These are phyloP conservation scores for Cladophialophora bantiana DNA, from an alignment of 2,329 filamentous ascomycete genomes.

Conservation along the genomic window DNA sequence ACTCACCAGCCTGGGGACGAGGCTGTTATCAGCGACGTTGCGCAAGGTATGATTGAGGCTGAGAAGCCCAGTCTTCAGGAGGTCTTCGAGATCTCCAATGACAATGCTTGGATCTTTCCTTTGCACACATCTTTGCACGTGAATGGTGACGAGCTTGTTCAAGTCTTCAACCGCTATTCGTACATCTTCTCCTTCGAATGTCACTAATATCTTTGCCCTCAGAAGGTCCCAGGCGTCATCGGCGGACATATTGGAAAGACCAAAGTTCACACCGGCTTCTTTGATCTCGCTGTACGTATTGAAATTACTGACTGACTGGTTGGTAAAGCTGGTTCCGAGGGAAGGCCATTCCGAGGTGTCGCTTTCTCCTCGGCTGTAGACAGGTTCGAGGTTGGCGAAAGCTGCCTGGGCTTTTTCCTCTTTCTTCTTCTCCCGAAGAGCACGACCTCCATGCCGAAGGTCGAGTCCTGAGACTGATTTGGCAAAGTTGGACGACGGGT, in stretches of 20 bases:
- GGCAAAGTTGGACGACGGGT: slow-evolving; percentile 68
- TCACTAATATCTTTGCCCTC: slow-evolving; percentile 67
- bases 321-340: slow-evolving; percentile 35
- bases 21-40: slow-evolving; percentile 78
- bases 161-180: slow-evolving; percentile 71
- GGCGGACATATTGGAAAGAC: slow-evolving; percentile 71
- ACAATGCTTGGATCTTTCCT: slow-evolving; percentile 65
- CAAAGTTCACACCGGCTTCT: slow-evolving; percentile 56
- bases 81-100: slow-evolving; percentile 68
- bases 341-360: slow-evolving; percentile 41
- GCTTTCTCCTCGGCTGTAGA: slow-evolving; percentile 39
- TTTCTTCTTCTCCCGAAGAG: slow-evolving; percentile 80
- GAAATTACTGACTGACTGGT: slow-evolving; percentile 34
- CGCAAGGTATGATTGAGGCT: slow-evolving; percentile 84
- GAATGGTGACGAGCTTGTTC: slow-evolving; percentile 67
- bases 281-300: slow-evolving; percentile 39
- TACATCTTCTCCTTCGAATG: slow-evolving; percentile 70
- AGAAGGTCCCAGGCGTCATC: slow-evolving; percentile 73
- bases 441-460: slow-evolving; percentile 76
- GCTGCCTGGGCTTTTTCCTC: slow-evolving; percentile 64
- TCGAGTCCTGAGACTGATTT: slow-evolving; percentile 85
- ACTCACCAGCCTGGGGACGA: slow-evolving; percentile 90
- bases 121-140: slow-evolving; percentile 68
- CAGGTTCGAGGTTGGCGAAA: slow-evolving; percentile 42
- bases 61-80: slow-evolving; percentile 76